Evolutionary conservation across 306 rosid genomes (phyloP).

Genomic region (Vigna unguiculata): DNA sequence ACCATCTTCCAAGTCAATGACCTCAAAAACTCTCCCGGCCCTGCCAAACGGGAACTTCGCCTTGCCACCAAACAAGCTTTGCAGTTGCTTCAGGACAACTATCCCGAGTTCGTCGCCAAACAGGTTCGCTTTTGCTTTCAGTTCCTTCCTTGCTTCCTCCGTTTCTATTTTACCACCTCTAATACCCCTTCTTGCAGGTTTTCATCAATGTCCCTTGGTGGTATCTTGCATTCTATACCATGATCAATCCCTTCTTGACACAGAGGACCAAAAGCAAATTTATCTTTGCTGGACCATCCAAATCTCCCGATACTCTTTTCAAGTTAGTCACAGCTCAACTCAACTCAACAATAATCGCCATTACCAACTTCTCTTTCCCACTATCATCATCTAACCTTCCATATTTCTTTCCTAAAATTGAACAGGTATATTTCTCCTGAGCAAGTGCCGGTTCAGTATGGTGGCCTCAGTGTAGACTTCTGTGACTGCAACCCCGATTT

Average conservation of each 20-base stretch:
- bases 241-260: slow-evolving; percentile 59
- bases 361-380: not conserved
- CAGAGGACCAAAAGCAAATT: slow-evolving; percentile 64
- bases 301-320: slow-evolving; percentile 60
- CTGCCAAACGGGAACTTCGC: slow-evolving; percentile 75
- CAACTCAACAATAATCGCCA: not conserved
- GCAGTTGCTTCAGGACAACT: slow-evolving; percentile 90
- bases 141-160: not conserved
- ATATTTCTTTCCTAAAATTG: not conserved
- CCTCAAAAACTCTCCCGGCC: slow-evolving; percentile 85
- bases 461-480: slow-evolving; percentile 89
- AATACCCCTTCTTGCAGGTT: slow-evolving; percentile 33
- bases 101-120: slow-evolving; percentile 93
- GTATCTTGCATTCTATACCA: slow-evolving; percentile 60
- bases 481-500: slow-evolving; percentile 97
- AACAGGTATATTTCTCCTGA: slow-evolving; percentile 84
- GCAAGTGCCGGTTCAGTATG: slow-evolving; percentile 87
- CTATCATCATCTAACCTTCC: not conserved
- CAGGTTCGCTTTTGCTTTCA: slow-evolving; percentile 54
- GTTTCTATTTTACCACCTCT: not conserved
- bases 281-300: slow-evolving; percentile 57
- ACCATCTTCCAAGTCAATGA: slow-evolving; percentile 89
- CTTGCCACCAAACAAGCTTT: slow-evolving; percentile 86
- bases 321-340: slow-evolving; percentile 56
- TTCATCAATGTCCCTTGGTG: slow-evolving; percentile 65